These are phyloP conservation scores for Solioccasus polychromus DNA, from an alignment of 768 basidiomycete genomes.

Conservation along the genomic window DNA sequence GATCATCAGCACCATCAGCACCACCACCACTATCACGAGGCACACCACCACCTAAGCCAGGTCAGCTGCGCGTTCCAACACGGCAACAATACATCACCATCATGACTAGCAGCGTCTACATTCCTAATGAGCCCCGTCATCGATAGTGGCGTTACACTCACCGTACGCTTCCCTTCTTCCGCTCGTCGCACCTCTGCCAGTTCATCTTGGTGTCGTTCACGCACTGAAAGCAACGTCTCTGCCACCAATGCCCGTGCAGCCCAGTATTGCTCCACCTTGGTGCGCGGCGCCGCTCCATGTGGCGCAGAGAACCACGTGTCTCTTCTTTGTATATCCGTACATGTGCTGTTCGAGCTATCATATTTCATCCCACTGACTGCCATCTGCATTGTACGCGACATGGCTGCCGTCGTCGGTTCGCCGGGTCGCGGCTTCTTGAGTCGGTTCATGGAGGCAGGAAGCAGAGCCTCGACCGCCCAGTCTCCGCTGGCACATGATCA, in stretches of 20 bases:
- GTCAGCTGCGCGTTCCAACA: constrained; percentile 13
- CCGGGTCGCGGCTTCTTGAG: constrained; percentile 20
- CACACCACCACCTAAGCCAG: constrained; percentile 12
- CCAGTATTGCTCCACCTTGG: constrained; percentile 59
- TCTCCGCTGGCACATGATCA: constrained; percentile 2
- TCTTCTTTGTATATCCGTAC: constrained; percentile 7
- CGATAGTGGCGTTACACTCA: constrained; percentile 23
- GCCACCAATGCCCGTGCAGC: constrained; percentile 62
- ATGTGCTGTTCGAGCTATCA: neutral
- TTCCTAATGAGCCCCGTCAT: neutral
- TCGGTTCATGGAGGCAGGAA: constrained; percentile 17
- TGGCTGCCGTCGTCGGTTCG: constrained; percentile 1
- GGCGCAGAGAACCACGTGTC: constrained; percentile 21
- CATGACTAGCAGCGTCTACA: too few species aligned
- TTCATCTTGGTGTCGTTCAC: constrained; percentile 48
- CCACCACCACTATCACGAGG: constrained; percentile 22
- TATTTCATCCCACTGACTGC: constrained; percentile 13
- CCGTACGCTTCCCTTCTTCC: constrained; percentile 48
- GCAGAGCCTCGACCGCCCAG: neutral
- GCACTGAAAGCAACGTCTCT: constrained; percentile 55
- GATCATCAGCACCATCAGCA: constrained; percentile 19
- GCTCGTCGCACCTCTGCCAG: constrained; percentile 38
- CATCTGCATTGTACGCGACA: constrained; percentile 33
- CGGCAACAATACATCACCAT: constrained; percentile 4
- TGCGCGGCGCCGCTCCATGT: constrained; percentile 21